These are phyloP conservation scores for Chrysanthemum lavandulifolium DNA, from an alignment of 129 eudicot species.

Conservation along the genomic window DNA sequence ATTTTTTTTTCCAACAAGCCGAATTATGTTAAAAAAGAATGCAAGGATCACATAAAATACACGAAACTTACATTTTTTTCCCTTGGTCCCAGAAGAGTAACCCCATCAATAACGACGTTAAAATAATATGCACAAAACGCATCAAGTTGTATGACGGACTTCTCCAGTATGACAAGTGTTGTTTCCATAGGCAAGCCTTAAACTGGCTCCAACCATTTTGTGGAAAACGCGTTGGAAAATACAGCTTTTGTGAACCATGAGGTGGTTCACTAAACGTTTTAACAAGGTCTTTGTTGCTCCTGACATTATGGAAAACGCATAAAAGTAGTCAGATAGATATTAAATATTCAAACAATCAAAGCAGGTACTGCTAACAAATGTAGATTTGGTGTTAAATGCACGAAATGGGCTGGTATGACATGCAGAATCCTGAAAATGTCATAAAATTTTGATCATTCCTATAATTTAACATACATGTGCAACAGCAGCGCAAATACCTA, in stretches of 20 bases:
- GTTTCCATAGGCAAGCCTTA: constrained; percentile 73
- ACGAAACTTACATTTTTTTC: constrained; percentile 49
- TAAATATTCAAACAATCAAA: not conserved
- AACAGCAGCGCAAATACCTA: not conserved
- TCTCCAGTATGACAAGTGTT: constrained; percentile 78
- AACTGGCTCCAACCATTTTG: constrained; percentile 65
- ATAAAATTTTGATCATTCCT: not conserved
- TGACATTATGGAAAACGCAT: constrained; percentile 20
- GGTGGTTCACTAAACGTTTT: constrained; percentile 43
- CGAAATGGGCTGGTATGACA: not conserved
- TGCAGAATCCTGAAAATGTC: not conserved
- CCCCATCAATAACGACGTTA: constrained; percentile 55
- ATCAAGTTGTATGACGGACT: constrained; percentile 66
- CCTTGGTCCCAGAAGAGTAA: constrained; percentile 63
- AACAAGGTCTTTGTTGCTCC: constrained; percentile 51
- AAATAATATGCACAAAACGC: constrained; percentile 40
- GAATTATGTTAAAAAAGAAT: not conserved
- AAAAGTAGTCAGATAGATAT: not conserved
- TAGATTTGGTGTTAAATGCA: not conserved
- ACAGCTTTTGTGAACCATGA: constrained; percentile 50
- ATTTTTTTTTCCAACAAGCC: too few relatives aligned
- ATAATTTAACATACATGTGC: not conserved
- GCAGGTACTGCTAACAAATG: not conserved
- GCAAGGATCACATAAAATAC: not conserved
- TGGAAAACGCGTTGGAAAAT: constrained; percentile 53